These are phyloP conservation scores for Bauhinia variegata DNA, from an alignment of 306 rosid genomes.

Conservation along the genomic window DNA sequence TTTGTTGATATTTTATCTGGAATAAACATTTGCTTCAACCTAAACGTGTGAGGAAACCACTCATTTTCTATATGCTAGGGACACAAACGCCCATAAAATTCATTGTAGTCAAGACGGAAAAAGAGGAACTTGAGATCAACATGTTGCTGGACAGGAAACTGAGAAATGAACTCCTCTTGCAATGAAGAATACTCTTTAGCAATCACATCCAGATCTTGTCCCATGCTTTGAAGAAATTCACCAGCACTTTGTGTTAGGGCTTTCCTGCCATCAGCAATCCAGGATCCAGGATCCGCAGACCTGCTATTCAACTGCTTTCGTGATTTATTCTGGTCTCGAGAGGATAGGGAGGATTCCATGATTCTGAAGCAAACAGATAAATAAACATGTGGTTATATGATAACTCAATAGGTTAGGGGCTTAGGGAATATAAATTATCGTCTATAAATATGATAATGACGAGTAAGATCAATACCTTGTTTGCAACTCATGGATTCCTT, in stretches of 20 bases:
- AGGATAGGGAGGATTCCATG: conserved; percentile 63
- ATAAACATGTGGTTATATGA: conserved; percentile 20
- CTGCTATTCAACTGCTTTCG: conserved; percentile 47
- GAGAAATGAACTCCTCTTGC: conserved; percentile 87
- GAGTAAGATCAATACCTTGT: conserved; percentile 61
- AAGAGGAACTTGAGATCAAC: conserved; percentile 94
- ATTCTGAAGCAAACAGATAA: conserved; percentile 56
- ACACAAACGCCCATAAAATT: conserved; percentile 72
- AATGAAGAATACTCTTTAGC: conserved; percentile 81
- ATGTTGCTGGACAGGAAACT: conserved; percentile 93
- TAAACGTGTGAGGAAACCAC: conserved; percentile 31
- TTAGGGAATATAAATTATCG: background rate
- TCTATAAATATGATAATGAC: conserved; percentile 6
- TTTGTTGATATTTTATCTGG: conserved; percentile 35
- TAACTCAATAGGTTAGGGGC: background rate
- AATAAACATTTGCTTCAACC: conserved; percentile 40
- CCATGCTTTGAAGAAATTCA: conserved; percentile 79
- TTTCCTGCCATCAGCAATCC: conserved; percentile 88
- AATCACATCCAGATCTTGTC: conserved; percentile 76
- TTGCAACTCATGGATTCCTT: conserved; percentile 92
- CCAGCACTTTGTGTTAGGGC: conserved; percentile 83
- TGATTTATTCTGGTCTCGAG: conserved; percentile 63
- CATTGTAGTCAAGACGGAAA: conserved; percentile 94
- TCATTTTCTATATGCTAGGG: conserved; percentile 51
- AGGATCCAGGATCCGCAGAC: conserved; percentile 65